Base-by-base conservation (phyloP, 805 yeast genomes). In the Ogataea thermomethanolica region DNA sequence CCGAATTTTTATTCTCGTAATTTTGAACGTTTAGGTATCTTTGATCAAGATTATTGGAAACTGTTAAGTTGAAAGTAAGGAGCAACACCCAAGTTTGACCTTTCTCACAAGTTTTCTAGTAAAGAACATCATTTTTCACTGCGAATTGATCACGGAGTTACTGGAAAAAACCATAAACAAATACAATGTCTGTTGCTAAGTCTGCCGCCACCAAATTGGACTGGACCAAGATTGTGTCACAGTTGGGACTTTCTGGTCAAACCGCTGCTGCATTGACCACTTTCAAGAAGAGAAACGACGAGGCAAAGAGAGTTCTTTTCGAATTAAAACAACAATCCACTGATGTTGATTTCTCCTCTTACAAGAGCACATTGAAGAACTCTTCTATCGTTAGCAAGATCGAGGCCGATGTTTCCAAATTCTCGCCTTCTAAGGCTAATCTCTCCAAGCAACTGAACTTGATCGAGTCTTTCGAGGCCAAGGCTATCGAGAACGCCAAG, bases 281-380 rank as follows among this genome's bases (percentile, higher is more conserved):
- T 23, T 93, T 93, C 84, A 90, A 90, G 73, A 91, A 93, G 86
- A 87, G 99, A 79, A 84, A 89, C 69, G 99, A 93, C 62, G 98
- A 93, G 66, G 98, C 98, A 55, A 84, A 89, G 74, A 83, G 87
- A 72, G 77, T 76, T 58, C 71, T 86, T 56, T 70, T 74, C 55
- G 83, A 80, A 50, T 74, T 91, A 55, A 73, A 79, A 62, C 70
- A 74, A 51, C 91, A 87, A 70, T 69, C 89, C 49, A 74, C 87
- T 43, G 71, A 70, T 28, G 88, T 93, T 50, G 96, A 91, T 69
- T 91, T 90, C 53, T 67, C 73, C 37, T 73, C 79, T 67, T 93
- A 90, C 81, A 84, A 81, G 64, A 70, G 82, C 14, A 72, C 79
- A 42, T 78, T 93, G 66, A 84, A 84, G 74, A 93, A 93, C 79